Conservation (phyloP, 2,329 filamentous ascomycete species). For the Alternaria longipes region DNA sequence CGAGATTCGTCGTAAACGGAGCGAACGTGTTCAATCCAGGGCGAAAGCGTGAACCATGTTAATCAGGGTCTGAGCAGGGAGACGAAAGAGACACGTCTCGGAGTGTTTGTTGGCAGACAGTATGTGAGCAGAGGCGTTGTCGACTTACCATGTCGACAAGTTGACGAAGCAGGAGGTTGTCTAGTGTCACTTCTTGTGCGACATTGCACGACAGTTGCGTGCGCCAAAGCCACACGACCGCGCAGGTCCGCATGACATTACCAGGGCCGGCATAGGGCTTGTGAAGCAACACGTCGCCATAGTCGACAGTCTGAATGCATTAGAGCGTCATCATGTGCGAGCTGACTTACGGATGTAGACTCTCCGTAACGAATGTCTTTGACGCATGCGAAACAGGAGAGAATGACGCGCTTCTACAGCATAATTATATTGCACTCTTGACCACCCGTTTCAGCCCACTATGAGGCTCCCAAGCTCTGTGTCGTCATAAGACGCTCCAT, state of each 20-base stretch:
- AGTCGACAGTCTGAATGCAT: conserved; percentile 15
- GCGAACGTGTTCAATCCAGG: conserved; percentile 37
- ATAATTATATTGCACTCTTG: not conserved
- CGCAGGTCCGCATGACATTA: conserved; percentile 35
- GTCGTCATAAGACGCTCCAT: conserved; percentile 34
- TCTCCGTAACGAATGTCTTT: not conserved
- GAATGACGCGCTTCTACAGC: conserved; percentile 1
- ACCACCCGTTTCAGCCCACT: conserved; percentile 12
- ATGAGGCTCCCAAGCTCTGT: conserved; percentile 22
- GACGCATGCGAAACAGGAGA: not conserved
- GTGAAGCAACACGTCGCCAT: conserved; percentile 23
- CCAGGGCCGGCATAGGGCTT: conserved; percentile 23
- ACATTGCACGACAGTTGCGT: conserved; percentile 33
- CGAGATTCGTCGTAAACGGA: conserved; percentile 68
- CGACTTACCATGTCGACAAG: conserved; percentile 16
- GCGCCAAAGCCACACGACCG: conserved; percentile 33
- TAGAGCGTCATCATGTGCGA: conserved; percentile 11
- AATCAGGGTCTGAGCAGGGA: conserved; percentile 2
- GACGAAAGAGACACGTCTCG: conserved; percentile 15
- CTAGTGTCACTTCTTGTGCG: conserved; percentile 35
- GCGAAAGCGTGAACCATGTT: conserved; percentile 32
- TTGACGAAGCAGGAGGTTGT: conserved; percentile 20
- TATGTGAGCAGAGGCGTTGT: conserved; percentile 18
- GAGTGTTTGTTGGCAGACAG: conserved; percentile 21
- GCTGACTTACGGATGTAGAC: not conserved